Base-by-base conservation (phyloP, 108 stramenopile genomes). In the Aurantiochytrium sp. region DNA sequence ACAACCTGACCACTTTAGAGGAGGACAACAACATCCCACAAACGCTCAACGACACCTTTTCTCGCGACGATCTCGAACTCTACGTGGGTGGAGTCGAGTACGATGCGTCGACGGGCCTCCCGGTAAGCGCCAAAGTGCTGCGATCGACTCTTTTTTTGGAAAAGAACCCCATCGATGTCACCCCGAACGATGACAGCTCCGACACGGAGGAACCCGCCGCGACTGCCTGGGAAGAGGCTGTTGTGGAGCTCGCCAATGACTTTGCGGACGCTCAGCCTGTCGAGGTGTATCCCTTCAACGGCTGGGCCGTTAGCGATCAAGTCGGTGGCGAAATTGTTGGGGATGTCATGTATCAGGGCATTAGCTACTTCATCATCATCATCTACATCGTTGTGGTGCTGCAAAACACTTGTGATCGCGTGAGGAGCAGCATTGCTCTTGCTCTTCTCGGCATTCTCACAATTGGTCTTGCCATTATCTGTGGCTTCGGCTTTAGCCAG, bases 311-410 rank as follows among this genome's bases (percentile, higher is more conserved):
- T 6, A 83, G 23, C 45, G 49, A 83, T 3, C 43, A 53, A 16
- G 76, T 83, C 51, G 76, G 76, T 45, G 45, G 49, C 19, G 19
- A 47, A 35, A 83, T 83, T 23, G 49, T 53, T 3, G 51, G 76
- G 6, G 76, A 83, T 35, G 76, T 83, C 25, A 53, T 16, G 51
- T 53, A 53, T 4, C 49, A 53, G 76, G 45, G 19, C 25, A 53
- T 53, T 1, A 83, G 76, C 76, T 83, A 83, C 76, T 53, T 83
- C 49, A 83, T 83, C 4, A 83, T 83, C 51, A 83, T 83, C 51
- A 16, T 6, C 28, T 83, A 53, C 51, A 53, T 83, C 76, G n/a
- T 83, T 23, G 44, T 83, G 14, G 76, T 83, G 51, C 19, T 83
- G 4, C 76, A 83, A 23, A 53, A 83, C 23, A 83, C n/a, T 4